Evolutionary conservation across 139 green algal genomes (phyloP).

Genomic region (Auxenochlorella protothecoides): DNA sequence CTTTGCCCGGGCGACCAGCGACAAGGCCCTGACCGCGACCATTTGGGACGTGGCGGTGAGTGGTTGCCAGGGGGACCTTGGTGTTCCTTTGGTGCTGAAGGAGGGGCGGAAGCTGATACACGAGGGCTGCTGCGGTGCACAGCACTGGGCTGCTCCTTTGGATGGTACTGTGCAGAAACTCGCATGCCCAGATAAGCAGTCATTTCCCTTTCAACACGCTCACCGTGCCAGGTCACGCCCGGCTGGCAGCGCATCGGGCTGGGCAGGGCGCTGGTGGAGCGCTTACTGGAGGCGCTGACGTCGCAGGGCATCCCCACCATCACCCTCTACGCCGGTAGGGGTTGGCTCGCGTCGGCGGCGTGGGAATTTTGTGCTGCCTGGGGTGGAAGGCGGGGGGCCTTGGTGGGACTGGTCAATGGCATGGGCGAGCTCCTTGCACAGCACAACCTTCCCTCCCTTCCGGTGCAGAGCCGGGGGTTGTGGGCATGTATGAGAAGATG

Average conservation of each 20-base stretch:
- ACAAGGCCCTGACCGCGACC: conserved; percentile 66
- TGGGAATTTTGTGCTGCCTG: neutral
- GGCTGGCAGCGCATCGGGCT: conserved; percentile 71
- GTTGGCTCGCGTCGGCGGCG: neutral
- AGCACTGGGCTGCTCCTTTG: too few relatives aligned
- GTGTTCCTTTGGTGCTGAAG: too few relatives aligned
- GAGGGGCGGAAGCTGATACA: too few relatives aligned
- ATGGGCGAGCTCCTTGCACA: neutral
- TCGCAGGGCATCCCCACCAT: conserved; percentile 57
- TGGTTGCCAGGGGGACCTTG: neutral
- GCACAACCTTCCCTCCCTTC: neutral
- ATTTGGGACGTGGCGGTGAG: conserved; percentile 77
- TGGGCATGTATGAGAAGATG: conserved; percentile 74
- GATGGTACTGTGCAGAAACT: too few relatives aligned
- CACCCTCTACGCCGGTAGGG: conserved; percentile 56
- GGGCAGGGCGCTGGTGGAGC: conserved; percentile 67
- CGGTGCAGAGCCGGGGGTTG: conserved; percentile 49
- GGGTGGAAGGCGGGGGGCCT: too few relatives aligned
- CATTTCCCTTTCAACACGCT: too few relatives aligned
- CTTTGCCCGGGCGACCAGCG: conserved; percentile 77
- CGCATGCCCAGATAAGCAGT: neutral
- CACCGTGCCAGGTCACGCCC: conserved; percentile 47
- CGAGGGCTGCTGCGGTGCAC: too few relatives aligned
- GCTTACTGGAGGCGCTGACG: conserved; percentile 56
- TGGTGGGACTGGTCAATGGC: too few relatives aligned